Percentiles rank a stretch among this genome's conserved stretches.
phyloP scores from a whole-genome alignment of 129 eudicot species.

The Ambrosia artemisiifolia region DNA sequence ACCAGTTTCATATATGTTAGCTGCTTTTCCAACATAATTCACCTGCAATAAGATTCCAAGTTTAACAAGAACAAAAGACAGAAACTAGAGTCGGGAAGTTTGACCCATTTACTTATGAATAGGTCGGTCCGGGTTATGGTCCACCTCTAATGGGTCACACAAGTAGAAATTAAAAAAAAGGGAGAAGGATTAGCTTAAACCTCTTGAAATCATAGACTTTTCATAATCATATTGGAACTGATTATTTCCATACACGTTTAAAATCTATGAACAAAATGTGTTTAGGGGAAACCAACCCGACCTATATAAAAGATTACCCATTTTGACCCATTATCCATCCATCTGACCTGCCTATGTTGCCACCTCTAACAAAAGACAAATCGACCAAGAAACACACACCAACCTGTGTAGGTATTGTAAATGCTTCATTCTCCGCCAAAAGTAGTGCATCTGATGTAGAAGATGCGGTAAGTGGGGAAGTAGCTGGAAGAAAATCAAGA shows the following conservation, averaged over 20 bases:
- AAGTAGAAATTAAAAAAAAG: not conserved
- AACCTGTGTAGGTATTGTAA: conserved; percentile 86
- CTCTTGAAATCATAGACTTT: not conserved
- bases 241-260: not conserved
- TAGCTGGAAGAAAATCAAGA: conserved; percentile 65
- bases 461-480: conserved; percentile 34
- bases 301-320: not conserved
- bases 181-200: not conserved
- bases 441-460: conserved; percentile 51
- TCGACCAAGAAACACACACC: not conserved
- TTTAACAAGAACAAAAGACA: conserved; percentile 1
- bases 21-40: conserved; percentile 89
- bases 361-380: conserved; percentile 9
- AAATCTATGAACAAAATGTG: not conserved
- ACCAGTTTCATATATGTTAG: conserved; percentile 65
- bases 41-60: conserved; percentile 40
- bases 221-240: not conserved
- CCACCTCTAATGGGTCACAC: not conserved
- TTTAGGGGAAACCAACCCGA: not conserved
- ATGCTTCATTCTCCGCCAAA: conserved; percentile 50
- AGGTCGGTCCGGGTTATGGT: not conserved
- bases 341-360: not conserved
- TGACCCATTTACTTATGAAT: not conserved
- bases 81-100: not conserved
- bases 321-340: not conserved